Evolutionary conservation across 306 rosid genomes (phyloP), one percentile per base, ranked within the genome.

Genomic region (Cucumis cinereus): DNA sequence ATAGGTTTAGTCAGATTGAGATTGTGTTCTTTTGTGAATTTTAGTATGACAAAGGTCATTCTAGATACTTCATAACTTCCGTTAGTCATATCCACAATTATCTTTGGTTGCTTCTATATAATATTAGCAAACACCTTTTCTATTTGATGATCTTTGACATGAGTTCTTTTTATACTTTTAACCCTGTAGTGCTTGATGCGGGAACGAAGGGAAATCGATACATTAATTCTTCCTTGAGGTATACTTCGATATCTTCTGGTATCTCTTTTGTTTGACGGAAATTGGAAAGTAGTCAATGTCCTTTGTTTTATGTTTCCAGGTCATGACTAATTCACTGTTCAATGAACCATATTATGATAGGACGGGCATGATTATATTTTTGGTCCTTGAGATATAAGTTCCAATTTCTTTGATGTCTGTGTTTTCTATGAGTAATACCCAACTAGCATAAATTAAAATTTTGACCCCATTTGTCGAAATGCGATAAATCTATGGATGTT

Each of bases 161-260:
- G 74, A 23, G 1, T 69, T 81, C 10, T 76, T 26, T 71, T 28
- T 14, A 4, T 40, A 35, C 54, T 41, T 74, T 73, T 70, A 67
- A 33, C 26, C 45, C 38, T 84, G 67, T 87, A 89, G 96, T 94
- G 77, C 95, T 91, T 79, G 96, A 94, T 83, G 90, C 90, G 20
- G 91, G 93, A 62, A 84, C 90, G 6, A 91, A 89, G 84, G 97
- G 98, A 35, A 91, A 89, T 63, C 88, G 92, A 1, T 90, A 90
- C 83, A 88, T 91, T 28, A 91, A 93, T 83, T 91, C 98, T 33
- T 85, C 94, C 81, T 92, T 90, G 82, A 90, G 97, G 98, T 93
- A 88, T 4, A n/a, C 40, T 77, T 20, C 26, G 43, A 73, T 56
- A 28, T 17, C 36, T 23, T 23, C 53, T 43, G 36, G 38, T n/a